Evolutionary conservation across 2,329 filamentous ascomycete species (phyloP).

Genomic region (Claviceps pusilla): DNA sequence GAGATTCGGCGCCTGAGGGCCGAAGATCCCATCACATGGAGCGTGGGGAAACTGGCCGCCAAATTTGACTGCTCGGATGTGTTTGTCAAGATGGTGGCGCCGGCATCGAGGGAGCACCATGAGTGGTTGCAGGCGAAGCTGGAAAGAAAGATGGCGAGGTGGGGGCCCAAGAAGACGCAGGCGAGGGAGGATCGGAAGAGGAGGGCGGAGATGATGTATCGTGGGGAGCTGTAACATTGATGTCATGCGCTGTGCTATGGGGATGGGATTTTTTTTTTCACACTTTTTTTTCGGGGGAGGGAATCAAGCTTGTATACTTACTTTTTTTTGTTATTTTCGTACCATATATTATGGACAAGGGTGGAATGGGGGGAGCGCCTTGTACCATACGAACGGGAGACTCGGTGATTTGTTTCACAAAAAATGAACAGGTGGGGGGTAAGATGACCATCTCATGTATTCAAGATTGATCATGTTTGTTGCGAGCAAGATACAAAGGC

Average conservation of each 20-base stretch:
- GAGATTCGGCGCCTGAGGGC: conserved; percentile 43
- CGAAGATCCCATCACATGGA: conserved; percentile 40
- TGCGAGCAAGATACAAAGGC: not conserved
- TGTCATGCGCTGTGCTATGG: not conserved
- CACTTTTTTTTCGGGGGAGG: not conserved
- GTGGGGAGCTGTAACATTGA: conserved; percentile 31
- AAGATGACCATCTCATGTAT: conserved; percentile 1
- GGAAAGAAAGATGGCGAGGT: conserved; percentile 35
- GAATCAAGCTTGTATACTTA: not conserved
- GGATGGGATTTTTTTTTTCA: not conserved
- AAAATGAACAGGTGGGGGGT: not conserved
- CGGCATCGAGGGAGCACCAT: conserved; percentile 32
- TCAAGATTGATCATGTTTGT: not conserved
- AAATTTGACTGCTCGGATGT: conserved; percentile 40
- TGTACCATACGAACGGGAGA: conserved; percentile 3
- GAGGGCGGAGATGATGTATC: conserved; percentile 36
- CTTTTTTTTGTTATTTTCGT: not conserved
- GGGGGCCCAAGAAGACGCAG: conserved; percentile 40
- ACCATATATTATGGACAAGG: not conserved
- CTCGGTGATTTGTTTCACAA: not conserved
- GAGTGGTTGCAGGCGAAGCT: conserved; percentile 28
- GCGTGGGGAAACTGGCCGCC: conserved; percentile 34
- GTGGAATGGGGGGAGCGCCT: not conserved
- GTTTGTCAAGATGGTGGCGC: conserved; percentile 45
- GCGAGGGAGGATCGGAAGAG: conserved; percentile 41